Evolutionary conservation across 2,329 filamentous ascomycete species (phyloP).

Genomic region (Metarhizium rileyi): DNA sequence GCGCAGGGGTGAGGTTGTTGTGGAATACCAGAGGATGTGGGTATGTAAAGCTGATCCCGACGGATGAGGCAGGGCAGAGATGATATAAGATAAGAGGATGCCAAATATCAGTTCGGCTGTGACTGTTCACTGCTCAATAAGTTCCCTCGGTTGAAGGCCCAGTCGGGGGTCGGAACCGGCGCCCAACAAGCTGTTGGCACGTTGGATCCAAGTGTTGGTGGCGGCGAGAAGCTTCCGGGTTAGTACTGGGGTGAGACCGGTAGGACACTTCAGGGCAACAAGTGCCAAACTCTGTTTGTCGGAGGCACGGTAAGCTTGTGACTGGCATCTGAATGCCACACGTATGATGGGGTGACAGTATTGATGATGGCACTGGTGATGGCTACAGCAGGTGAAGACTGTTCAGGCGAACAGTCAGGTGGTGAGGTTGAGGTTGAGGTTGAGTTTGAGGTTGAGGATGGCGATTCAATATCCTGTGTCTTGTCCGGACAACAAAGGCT

Average conservation of each 20-base stretch:
- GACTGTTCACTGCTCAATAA: not conserved
- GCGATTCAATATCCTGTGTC: constrained; percentile 1
- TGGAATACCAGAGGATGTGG: not conserved
- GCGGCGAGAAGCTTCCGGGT: constrained; percentile 1
- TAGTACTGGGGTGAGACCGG: not conserved
- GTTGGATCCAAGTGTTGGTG: not conserved
- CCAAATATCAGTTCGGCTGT: not conserved
- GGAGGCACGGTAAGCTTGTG: not conserved
- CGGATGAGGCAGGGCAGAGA: not conserved
- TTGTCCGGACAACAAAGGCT: not conserved
- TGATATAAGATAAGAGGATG: not conserved
- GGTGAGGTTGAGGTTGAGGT: not conserved
- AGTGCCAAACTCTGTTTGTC: not conserved
- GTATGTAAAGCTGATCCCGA: not conserved
- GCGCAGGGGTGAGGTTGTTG: not conserved
- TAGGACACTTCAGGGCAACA: not conserved
- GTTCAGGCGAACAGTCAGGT: not conserved
- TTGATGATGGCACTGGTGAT: not conserved
- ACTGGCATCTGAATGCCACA: not conserved
- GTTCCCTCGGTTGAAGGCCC: constrained; percentile 7
- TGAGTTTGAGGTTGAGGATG: not conserved
- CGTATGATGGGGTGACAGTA: no score
- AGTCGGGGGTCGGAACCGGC: constrained; percentile 5
- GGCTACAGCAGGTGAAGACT: not conserved
- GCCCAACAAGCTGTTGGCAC: not conserved